Percentiles rank a stretch among this genome's conserved stretches.
phyloP scores from a whole-genome alignment of 139 green algal species.

The Chlorella vulgaris region DNA sequence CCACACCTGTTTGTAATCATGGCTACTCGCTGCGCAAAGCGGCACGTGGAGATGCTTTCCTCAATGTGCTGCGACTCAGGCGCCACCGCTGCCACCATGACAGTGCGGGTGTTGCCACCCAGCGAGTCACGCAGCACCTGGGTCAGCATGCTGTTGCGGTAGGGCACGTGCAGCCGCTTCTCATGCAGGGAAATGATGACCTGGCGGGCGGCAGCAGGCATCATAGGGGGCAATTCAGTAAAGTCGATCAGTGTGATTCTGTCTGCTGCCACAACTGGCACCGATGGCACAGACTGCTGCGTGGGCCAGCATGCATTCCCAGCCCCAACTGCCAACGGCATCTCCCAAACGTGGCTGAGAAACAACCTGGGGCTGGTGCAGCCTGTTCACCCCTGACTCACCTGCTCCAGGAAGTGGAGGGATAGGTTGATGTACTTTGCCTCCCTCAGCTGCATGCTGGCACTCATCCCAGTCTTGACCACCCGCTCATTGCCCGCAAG shows the following conservation, averaged over 20 bases:
- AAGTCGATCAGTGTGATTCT: no score
- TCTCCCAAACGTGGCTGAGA: no score
- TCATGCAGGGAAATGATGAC: conserved; percentile 94
- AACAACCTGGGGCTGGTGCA: no score
- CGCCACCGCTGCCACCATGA: conserved; percentile 76
- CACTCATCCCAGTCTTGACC: conserved; percentile 88
- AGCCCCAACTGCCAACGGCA: no score
- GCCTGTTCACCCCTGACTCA: background rate
- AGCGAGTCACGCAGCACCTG: conserved; percentile 93
- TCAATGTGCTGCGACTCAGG: conserved; percentile 87
- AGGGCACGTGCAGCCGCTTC: conserved; percentile 60
- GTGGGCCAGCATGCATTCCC: no score
- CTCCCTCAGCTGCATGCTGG: conserved; percentile 89
- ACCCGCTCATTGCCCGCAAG: conserved; percentile 92
- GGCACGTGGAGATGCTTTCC: conserved; percentile 91
- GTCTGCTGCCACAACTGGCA: background rate
- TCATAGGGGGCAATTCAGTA: background rate
- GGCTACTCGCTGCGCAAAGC: conserved; percentile 91
- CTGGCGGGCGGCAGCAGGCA: background rate
- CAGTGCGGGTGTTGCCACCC: conserved; percentile 68
- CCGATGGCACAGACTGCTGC: background rate
- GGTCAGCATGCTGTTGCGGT: conserved; percentile 97
- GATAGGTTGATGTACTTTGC: conserved; percentile 98
- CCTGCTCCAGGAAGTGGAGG: conserved; percentile 88
- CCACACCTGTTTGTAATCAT: conserved; percentile 74